These are phyloP conservation scores for Russula emetica DNA, from an alignment of 768 basidiomycete species.

Conservation along the genomic window DNA sequence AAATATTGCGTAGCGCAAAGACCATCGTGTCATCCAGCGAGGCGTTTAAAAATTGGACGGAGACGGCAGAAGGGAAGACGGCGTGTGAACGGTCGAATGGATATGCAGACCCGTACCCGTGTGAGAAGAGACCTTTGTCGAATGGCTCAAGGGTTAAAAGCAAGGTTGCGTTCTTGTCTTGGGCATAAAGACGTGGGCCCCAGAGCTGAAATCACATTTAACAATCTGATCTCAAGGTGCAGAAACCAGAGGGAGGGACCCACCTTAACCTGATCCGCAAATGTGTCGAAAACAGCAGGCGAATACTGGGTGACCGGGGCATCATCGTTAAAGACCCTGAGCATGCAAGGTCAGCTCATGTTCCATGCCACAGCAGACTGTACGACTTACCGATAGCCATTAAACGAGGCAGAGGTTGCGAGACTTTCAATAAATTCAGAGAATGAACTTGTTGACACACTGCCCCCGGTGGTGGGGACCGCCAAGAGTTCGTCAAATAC, in stretches of 20 bases:
- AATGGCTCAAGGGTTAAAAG: background rate
- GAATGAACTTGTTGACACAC: slow-evolving; percentile 12
- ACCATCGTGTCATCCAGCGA: slow-evolving; percentile 41
- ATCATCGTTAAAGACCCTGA: background rate
- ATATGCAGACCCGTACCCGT: slow-evolving; percentile 19
- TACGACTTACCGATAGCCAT: no score
- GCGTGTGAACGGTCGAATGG: slow-evolving; percentile 15
- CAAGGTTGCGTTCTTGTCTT: background rate
- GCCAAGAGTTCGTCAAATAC: slow-evolving; percentile 27
- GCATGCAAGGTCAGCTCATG: background rate
- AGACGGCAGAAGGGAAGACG: slow-evolving; percentile 2
- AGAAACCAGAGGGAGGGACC: background rate
- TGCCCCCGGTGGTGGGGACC: background rate
- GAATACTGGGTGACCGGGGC: slow-evolving; percentile 2
- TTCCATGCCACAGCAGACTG: no score
- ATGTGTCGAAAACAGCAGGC: background rate
- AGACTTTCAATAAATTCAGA: slow-evolving; percentile 21
- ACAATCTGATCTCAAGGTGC: background rate
- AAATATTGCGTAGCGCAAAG: slow-evolving; percentile 33
- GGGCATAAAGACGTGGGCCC: background rate
- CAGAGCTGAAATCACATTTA: background rate
- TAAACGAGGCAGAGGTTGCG: no score
- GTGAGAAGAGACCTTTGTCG: background rate
- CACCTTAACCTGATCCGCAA: slow-evolving; percentile 4
- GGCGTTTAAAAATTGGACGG: slow-evolving; percentile 14